phyloP scores from a whole-genome alignment of 805 yeast species.

The Saturnispora bothae region DNA sequence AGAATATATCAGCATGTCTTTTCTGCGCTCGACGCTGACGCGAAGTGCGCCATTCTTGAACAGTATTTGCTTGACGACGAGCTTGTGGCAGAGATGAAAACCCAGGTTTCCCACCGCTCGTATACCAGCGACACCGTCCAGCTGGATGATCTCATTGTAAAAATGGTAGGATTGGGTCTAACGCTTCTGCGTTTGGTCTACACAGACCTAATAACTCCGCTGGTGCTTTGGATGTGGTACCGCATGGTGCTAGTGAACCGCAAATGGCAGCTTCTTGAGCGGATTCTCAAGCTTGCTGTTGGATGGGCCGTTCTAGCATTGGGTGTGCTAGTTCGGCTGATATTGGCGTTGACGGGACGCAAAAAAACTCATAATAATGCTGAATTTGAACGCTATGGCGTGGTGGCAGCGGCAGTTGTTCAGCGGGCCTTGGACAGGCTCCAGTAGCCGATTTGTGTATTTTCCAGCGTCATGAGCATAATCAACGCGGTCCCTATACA shows the following conservation, averaged over 20 bases:
- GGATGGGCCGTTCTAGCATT: slow-evolving; percentile 2
- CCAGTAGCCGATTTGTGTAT: background rate
- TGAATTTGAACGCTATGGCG: background rate
- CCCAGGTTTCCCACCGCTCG: background rate
- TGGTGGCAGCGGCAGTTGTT: background rate
- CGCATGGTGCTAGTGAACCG: background rate
- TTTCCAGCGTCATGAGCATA: background rate
- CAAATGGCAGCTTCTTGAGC: slow-evolving; percentile 2
- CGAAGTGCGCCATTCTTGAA: slow-evolving; percentile 15
- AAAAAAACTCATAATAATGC: background rate
- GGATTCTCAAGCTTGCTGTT: background rate
- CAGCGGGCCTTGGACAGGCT: slow-evolving; percentile 1
- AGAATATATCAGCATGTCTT: slow-evolving; percentile 7
- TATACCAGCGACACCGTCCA: background rate
- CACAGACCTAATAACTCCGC: background rate
- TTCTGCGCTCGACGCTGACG: slow-evolving; percentile 9
- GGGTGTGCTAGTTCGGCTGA: slow-evolving; percentile 1
- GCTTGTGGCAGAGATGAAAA: slow-evolving; percentile 3
- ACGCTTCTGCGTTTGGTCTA: background rate
- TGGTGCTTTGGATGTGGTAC: slow-evolving; percentile 1
- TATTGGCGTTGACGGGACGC: slow-evolving; percentile 1
- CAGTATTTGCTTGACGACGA: slow-evolving; percentile 15
- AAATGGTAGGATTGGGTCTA: slow-evolving; percentile 1
- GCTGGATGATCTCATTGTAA: slow-evolving; percentile 2
- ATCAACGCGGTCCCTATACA: background rate